Conservation (phyloP, 176 grass and related monocot genomes). For the Guadua angustifolia region DNA sequence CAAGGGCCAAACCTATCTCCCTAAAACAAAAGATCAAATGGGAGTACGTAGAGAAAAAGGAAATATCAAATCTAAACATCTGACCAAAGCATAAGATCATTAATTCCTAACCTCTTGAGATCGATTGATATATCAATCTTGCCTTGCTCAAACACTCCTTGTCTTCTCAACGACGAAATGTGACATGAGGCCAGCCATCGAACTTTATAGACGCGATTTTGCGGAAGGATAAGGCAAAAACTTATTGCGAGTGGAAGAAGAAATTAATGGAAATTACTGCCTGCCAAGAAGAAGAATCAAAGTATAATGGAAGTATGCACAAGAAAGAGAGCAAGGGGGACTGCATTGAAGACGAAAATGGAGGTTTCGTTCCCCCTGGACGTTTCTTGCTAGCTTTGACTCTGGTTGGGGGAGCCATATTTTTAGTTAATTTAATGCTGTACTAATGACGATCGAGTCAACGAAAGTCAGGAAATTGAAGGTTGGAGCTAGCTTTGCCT, state of each 20-base stretch:
- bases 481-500: neutral
- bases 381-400: neutral
- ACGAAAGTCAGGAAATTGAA: neutral
- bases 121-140: neutral
- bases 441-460: neutral
- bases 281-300: neutral
- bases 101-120: neutral
- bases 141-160: neutral
- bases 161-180: neutral
- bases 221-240: neutral
- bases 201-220: neutral
- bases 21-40: neutral
- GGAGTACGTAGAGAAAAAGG: neutral
- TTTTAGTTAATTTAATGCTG: neutral
- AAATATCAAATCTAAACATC: neutral
- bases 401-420: neutral
- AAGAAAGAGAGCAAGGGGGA: too few relatives aligned
- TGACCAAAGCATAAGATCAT: neutral
- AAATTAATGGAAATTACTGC: neutral
- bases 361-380: too few relatives aligned
- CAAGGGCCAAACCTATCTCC: neutral
- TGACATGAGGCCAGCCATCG: neutral
- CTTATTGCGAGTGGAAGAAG: neutral
- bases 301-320: too few relatives aligned
- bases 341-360: neutral